Evolutionary conservation across 2,329 filamentous ascomycete species (phyloP).

Genomic region (Fusarium tupiense): DNA sequence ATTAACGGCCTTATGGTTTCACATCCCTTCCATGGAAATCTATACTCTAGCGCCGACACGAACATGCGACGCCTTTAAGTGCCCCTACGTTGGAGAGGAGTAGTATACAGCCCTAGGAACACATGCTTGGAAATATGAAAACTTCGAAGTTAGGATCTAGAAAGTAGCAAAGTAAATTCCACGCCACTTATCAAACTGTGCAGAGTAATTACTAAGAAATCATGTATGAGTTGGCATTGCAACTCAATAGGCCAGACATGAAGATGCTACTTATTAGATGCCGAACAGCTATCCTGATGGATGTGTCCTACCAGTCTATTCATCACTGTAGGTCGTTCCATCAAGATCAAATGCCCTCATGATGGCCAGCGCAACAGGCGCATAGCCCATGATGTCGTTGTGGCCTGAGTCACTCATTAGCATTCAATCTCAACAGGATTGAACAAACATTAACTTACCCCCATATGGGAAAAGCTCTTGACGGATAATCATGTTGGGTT

Average conservation of each 20-base stretch:
- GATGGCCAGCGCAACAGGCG: conserved; percentile 70
- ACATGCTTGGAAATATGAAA: background rate
- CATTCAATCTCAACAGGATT: background rate
- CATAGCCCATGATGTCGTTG: conserved; percentile 73
- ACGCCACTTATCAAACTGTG: background rate
- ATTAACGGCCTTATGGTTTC: background rate
- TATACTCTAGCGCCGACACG: background rate
- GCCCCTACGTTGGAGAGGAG: background rate
- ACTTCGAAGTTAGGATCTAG: background rate
- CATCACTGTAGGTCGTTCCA: conserved; percentile 44
- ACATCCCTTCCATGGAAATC: background rate
- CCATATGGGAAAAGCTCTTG: conserved; percentile 66
- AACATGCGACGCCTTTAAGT: background rate
- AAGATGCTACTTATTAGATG: background rate
- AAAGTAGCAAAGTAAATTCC: background rate
- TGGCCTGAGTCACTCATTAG: conserved; percentile 62
- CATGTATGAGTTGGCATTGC: background rate
- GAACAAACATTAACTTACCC: conserved; percentile 53
- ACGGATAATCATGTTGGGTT: conserved; percentile 59
- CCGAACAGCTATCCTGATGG: background rate
- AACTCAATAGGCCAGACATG: background rate
- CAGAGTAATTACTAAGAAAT: background rate
- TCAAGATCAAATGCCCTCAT: conserved; percentile 69
- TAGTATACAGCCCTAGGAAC: background rate
- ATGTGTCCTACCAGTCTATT: background rate